Percentiles rank a stretch among this genome's conserved stretches.
phyloP scores from a whole-genome alignment of 768 basidiomycete species.

The Collybia mongolica region DNA sequence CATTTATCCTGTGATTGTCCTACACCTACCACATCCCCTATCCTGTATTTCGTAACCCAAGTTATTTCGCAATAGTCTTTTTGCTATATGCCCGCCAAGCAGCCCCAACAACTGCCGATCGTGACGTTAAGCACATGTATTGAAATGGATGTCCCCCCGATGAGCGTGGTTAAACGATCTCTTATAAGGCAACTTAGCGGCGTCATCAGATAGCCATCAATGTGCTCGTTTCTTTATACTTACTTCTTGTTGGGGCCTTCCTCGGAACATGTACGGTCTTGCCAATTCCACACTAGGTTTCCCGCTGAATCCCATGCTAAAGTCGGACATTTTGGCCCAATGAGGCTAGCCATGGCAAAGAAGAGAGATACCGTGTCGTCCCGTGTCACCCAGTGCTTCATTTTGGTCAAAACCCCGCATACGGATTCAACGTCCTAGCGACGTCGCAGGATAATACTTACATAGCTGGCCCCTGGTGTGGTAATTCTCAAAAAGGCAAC shows the following conservation, averaged over 20 bases:
- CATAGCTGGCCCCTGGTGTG: not conserved
- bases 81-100: no score
- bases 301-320: conserved; percentile 12
- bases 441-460: not conserved
- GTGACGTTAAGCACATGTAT: no score
- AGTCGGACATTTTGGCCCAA: not conserved
- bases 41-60: no score
- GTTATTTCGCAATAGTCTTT: no score
- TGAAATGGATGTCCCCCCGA: conserved; percentile 1
- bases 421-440: not conserved
- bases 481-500: conserved; percentile 4
- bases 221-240: not conserved
- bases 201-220: not conserved
- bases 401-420: not conserved
- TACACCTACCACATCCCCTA: not conserved
- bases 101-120: no score
- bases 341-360: not conserved
- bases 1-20: not conserved
- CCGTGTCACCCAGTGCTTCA: not conserved
- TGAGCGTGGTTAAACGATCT: conserved; percentile 10
- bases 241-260: not conserved
- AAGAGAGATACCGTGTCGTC: conserved; percentile 3
- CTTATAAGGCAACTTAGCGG: conserved; percentile 3
- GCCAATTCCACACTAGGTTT: conserved; percentile 4
- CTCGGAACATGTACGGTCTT: conserved; percentile 5